A percentile compares a stretch with the other conserved stretches of the same genome.
phyloP scores from a whole-genome alignment of 2,329 filamentous ascomycete genomes.

The Xylariales sp. region DNA sequence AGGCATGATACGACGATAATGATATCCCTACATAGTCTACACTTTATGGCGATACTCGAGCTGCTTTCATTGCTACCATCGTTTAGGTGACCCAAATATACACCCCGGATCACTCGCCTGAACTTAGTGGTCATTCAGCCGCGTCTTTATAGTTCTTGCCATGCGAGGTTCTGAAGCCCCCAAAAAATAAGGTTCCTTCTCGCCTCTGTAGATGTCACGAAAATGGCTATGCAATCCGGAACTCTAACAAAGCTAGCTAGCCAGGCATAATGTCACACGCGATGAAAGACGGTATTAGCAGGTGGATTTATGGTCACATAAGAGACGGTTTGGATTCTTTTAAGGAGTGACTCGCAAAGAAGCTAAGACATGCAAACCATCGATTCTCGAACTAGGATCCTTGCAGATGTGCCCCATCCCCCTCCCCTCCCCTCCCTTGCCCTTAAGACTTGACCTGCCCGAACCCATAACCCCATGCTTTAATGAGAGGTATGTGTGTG shows the following conservation, averaged over 20 bases:
- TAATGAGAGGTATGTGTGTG: too few relatives aligned
- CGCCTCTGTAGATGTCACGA: neutral
- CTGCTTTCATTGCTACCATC: neutral
- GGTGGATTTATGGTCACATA: conserved; percentile 20
- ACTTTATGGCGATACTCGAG: too few relatives aligned
- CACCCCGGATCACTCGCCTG: neutral
- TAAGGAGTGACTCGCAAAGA: conserved; percentile 35
- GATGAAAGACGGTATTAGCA: neutral
- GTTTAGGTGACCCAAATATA: neutral
- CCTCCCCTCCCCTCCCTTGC: neutral
- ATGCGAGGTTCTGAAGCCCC: neutral
- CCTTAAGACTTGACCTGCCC: too few relatives aligned
- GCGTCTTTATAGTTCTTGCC: neutral
- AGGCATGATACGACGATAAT: conserved; percentile 10
- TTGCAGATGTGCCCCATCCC: conserved; percentile 15
- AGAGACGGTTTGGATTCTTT: conserved; percentile 25
- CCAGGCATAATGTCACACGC: neutral
- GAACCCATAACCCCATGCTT: conserved; percentile 8
- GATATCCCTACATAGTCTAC: conserved; percentile 10
- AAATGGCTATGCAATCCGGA: neutral
- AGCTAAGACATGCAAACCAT: conserved; percentile 1
- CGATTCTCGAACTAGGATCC: conserved; percentile 16
- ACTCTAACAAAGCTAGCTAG: neutral
- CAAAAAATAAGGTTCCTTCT: neutral
- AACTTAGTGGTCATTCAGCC: too few relatives aligned